Evolutionary conservation across 495 filamentous ascomycete species (phyloP).

Genomic region (Talaromyces thailandensis): DNA sequence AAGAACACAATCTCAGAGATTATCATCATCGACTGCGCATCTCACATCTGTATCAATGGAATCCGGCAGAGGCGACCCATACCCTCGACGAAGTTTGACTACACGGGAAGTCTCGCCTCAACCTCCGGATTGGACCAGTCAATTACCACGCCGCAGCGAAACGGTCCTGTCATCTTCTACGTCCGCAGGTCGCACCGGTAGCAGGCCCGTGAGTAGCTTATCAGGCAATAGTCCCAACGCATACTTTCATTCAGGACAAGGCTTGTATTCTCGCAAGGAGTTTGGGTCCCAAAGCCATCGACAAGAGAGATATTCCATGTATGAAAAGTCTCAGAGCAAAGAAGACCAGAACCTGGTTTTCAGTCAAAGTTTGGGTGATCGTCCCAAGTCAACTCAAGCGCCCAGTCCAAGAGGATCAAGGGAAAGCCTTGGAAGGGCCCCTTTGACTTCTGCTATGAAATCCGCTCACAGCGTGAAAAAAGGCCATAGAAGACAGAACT

Average conservation of each 20-base stretch:
- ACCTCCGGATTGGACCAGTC: constrained; percentile 14
- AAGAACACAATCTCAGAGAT: constrained; percentile 4
- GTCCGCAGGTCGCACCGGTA: neutral
- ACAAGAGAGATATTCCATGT: constrained; percentile 16
- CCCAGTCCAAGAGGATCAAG: neutral
- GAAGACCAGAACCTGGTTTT: constrained; percentile 4
- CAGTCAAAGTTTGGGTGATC: constrained; percentile 2
- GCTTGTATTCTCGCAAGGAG: constrained; percentile 6
- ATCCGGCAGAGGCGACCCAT: constrained; percentile 16
- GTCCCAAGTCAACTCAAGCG: constrained; percentile 1
- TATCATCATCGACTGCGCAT: constrained; percentile 6
- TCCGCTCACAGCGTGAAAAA: constrained; percentile 27
- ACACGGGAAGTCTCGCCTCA: constrained; percentile 17
- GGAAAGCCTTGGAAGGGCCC: constrained; percentile 8
- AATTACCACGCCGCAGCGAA: constrained; percentile 27
- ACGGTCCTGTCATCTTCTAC: constrained; percentile 14
- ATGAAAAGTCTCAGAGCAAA: constrained; percentile 15
- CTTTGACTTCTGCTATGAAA: constrained; percentile 31
- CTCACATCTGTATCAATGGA: constrained; percentile 11
- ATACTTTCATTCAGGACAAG: constrained; percentile 1
- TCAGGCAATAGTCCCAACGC: neutral
- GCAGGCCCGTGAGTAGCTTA: constrained; percentile 3
- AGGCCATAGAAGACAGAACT: constrained; percentile 38
- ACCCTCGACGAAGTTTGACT: constrained; percentile 33
- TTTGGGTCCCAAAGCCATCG: constrained; percentile 6